Evolutionary conservation across 306 rosid species (phyloP), one percentile per base, ranked within the genome.

Genomic region (Prunus armeniaca): DNA sequence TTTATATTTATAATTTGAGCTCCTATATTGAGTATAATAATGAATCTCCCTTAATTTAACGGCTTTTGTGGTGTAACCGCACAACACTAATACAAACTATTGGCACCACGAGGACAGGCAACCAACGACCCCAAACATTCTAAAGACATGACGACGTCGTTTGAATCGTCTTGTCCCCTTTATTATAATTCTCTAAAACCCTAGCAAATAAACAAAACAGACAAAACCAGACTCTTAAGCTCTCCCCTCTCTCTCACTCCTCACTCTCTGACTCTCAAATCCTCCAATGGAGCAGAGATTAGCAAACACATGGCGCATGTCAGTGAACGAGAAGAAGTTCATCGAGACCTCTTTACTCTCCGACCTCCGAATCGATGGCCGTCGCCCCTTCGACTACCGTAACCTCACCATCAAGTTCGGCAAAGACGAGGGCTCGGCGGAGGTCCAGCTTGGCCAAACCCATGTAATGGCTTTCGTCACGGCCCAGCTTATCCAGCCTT

Each of bases 341-440:
- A 92, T 95, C 5, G 86, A 87, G 80, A 82, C 85, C 4, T 90
- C 97, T 24, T 80, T 90, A 5, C 82, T 74, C 5, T 85, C 89
- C 2, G 95, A 88, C 45, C 88, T 89, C 76, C 88, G 97, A 28
- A 72, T 92, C 6, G 98, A 94, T 70, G 97, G 98, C 19, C 97
- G 97, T 3, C 83, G 89, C 11, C 96, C 95, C n/a, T 89, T 87
- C 77, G 96, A 95, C 18, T 84, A 87, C 79, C 97, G 98, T 3
- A 89, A 78, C 22, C 81, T 90, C 32, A 86, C 65, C 30, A 86
- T 95, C 88, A 89, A 89, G 63, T 84, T 95, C 55, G 93, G 90
- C 71, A 86, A 74, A 30, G 84, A 81, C 18, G 96, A 90, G 54
- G 97, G 98, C 18, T 84, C 96, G 0, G 77, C 93, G 5, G 95